Base-by-base conservation (phyloP, 2,329 filamentous ascomycete genomes). In the Aureobasidium lini region DNA sequence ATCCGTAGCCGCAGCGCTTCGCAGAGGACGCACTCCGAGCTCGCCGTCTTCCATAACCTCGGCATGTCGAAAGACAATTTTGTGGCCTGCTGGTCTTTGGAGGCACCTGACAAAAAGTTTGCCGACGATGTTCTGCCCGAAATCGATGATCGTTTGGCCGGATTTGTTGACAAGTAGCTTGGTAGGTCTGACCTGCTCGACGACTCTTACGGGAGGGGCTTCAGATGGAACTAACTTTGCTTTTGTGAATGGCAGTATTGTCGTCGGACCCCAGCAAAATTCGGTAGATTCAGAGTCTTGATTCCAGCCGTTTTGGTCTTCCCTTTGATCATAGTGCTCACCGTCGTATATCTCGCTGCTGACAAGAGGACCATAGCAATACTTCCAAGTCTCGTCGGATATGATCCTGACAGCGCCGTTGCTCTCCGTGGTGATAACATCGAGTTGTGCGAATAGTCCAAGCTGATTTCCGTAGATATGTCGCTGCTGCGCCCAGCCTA, bases 61-160 rank as follows among this genome's bases (percentile, higher is more conserved):
- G 0, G 81, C 77, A 64, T 84, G 81, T 0, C 67, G 68, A 13
- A 85, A 69, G 66, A 37, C 79, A 64, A 72, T 81, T 73, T 49
- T 74, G 69, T 60, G 77, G 59, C 60, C 76, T 2, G 66, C 65
- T 0, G 71, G 68, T 0, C 72, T 76, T 40, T 63, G 63, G 1
- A 77, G 66, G 36, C 44, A 47, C 1, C 44, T 71, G 10, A 83
- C 63, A 0, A 70, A 68, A 1, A 83, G 59, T 63, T 74, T 74
- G 1, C 82, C 82, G 0, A 83, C 81, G 0, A 84, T 69, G 63
- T 84, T 84, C 64, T 84, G 81, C 1, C 81, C 81, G 66, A 84
- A 84, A 62, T 84, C 81, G 34, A 84, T 61, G 1, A 83, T 69
- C 0, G 70, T 76, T 63, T 80, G 80, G 4, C 79, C 78, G 0